Evolutionary conservation across 345 rosid genomes (phyloP).

Genomic region (Euphorbia pulcherrima): DNA sequence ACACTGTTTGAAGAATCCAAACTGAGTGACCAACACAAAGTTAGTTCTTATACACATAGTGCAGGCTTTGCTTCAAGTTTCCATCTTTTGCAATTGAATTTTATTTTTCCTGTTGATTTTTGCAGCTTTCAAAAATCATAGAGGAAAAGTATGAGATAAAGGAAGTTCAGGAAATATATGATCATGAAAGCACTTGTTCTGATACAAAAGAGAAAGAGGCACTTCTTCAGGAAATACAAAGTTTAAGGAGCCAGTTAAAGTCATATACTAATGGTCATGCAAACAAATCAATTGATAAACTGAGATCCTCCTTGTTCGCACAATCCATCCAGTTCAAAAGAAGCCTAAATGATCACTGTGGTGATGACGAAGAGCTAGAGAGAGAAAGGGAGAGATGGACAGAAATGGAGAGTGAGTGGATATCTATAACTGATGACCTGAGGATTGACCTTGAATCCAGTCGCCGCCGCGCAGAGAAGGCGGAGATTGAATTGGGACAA

Average conservation of each 20-base stretch:
- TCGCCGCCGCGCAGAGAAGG: conserved; percentile 67
- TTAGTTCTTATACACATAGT: conserved; percentile 9
- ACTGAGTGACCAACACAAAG: conserved; percentile 36
- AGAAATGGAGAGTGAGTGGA: conserved; percentile 99
- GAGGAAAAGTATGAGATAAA: conserved; percentile 42
- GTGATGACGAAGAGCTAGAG: conserved; percentile 56
- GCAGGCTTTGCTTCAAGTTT: not conserved
- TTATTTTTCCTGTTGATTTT: conserved; percentile 3
- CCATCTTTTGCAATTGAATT: not conserved
- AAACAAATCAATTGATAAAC: conserved; percentile 53
- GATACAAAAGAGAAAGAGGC: conserved; percentile 68
- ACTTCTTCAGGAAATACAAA: conserved; percentile 72
- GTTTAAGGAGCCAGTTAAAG: conserved; percentile 58
- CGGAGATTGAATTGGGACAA: conserved; percentile 56
- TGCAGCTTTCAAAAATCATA: conserved; percentile 23
- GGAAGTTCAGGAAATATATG: conserved; percentile 44
- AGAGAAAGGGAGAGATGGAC: conserved; percentile 76
- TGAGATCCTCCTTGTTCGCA: conserved; percentile 70
- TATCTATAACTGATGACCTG: conserved; percentile 79
- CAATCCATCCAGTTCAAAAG: conserved; percentile 58
- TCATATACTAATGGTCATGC: conserved; percentile 37
- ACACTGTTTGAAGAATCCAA: conserved; percentile 28
- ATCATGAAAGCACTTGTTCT: conserved; percentile 24
- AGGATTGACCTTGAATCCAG: conserved; percentile 73
- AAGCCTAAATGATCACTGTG: conserved; percentile 39